A percentile compares a stretch with the other conserved stretches of the same genome.
These are phyloP conservation scores for Cymodocea nodosa DNA, from an alignment of 116 monocot genomes.

Conservation along the genomic window DNA sequence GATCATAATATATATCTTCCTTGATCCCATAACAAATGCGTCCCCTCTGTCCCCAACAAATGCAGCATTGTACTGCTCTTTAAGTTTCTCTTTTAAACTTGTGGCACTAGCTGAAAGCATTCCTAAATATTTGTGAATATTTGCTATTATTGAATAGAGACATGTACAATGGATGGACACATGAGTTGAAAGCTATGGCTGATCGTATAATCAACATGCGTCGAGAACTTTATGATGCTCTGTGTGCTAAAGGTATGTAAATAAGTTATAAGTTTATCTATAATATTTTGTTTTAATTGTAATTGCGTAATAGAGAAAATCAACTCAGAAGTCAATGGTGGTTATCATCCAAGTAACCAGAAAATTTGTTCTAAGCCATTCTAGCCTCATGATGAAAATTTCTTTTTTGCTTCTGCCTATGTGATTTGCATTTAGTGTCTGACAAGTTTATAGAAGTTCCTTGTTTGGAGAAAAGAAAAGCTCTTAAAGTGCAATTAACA, in stretches of 20 bases:
- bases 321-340: too few relatives aligned
- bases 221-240: conserved; percentile 67
- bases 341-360: background rate
- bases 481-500: too few relatives aligned
- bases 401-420: background rate
- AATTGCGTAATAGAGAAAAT: too few relatives aligned
- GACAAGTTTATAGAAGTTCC: too few relatives aligned
- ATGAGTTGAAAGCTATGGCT: conserved; percentile 96
- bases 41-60: too few relatives aligned
- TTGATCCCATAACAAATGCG: too few relatives aligned
- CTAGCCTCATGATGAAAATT: background rate
- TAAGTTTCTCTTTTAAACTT: too few relatives aligned
- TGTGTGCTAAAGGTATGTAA: conserved; percentile 55
- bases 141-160: conserved; percentile 26
- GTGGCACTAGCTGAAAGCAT: background rate
- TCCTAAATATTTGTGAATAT: background rate
- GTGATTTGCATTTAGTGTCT: too few relatives aligned
- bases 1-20: too few relatives aligned
- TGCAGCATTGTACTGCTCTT: too few relatives aligned
- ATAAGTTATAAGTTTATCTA: background rate
- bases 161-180: conserved; percentile 77
- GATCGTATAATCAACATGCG: conserved; percentile 96
- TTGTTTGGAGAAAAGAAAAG: too few relatives aligned
- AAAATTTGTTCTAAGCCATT: background rate
- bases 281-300: too few relatives aligned